phyloP scores from a whole-genome alignment of 345 rosid species.

The Eucalyptus polyanthemos region DNA sequence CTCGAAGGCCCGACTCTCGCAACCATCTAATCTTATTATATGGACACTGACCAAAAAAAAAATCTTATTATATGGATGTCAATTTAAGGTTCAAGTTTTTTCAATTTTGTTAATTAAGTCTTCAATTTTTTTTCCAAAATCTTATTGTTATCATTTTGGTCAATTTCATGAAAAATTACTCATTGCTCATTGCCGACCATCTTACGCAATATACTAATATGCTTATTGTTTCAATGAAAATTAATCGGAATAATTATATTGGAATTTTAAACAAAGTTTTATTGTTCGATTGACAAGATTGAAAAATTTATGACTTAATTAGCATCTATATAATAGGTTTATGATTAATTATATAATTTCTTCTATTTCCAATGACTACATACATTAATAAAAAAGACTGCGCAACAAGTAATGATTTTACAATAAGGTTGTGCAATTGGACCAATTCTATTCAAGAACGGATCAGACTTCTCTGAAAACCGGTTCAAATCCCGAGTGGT shows the following conservation, averaged over 20 bases:
- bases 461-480: fast-evolving
- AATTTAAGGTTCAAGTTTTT: fast-evolving
- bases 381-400: fast-evolving
- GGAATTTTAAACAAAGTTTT: fast-evolving
- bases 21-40: fast-evolving
- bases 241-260: background rate
- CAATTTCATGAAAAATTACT: background rate
- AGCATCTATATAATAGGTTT: fast-evolving
- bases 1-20: background rate
- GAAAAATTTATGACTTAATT: background rate
- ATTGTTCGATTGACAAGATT: fast-evolving
- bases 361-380: fast-evolving
- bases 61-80: fast-evolving
- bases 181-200: background rate
- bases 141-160: background rate
- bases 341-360: fast-evolving
- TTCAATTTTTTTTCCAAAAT: background rate
- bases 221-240: fast-evolving
- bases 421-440: background rate
- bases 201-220: fast-evolving
- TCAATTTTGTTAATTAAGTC: background rate
- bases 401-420: no score
- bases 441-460: fast-evolving
- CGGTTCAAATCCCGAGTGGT: fast-evolving
- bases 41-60: no score